A percentile compares a stretch with the other conserved stretches of the same genome.
Evolutionary conservation across 257 asterid genomes (phyloP).

Genomic region (Scutellaria barbata): DNA sequence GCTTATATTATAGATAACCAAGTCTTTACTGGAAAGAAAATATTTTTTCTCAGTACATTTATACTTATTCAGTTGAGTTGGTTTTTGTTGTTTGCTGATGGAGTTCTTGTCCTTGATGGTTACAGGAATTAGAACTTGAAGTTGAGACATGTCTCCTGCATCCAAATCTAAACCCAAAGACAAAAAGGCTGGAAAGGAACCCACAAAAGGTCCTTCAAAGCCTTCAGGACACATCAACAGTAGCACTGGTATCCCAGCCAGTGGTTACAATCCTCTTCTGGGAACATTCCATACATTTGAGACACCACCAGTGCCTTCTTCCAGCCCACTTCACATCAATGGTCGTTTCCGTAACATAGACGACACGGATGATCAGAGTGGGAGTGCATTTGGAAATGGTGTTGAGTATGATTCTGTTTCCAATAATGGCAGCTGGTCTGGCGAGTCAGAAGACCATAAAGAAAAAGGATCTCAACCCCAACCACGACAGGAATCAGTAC

Average conservation of each 20-base stretch:
- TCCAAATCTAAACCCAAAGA: slow-evolving; percentile 79
- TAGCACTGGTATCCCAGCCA: slow-evolving; percentile 59
- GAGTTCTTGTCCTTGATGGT: slow-evolving; percentile 28
- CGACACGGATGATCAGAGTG: slow-evolving; percentile 77
- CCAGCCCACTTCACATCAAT: slow-evolving; percentile 57
- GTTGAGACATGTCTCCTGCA: slow-evolving; percentile 71
- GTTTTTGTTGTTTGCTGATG: slow-evolving; percentile 34
- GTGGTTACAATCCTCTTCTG: slow-evolving; percentile 82
- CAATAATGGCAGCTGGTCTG: slow-evolving; percentile 95
- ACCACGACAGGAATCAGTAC: slow-evolving; percentile 56
- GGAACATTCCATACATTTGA: slow-evolving; percentile 80
- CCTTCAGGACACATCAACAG: slow-evolving; percentile 59
- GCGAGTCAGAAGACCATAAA: slow-evolving; percentile 85
- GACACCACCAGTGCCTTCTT: slow-evolving; percentile 58
- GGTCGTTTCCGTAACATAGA: slow-evolving; percentile 87
- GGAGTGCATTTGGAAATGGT: slow-evolving; percentile 55
- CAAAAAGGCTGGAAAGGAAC: slow-evolving; percentile 75
- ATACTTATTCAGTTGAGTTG: slow-evolving; percentile 22
- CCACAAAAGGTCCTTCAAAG: slow-evolving; percentile 64
- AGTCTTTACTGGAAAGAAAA: slow-evolving; percentile 1
- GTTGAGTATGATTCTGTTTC: slow-evolving; percentile 77
- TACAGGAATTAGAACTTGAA: slow-evolving; percentile 48
- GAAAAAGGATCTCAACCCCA: slow-evolving; percentile 50
- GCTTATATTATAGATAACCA: slow-evolving; percentile 6
- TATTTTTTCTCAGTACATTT: background rate